Conservation (phyloP, 768 basidiomycete species). For the Pulveroboletus sp. region DNA sequence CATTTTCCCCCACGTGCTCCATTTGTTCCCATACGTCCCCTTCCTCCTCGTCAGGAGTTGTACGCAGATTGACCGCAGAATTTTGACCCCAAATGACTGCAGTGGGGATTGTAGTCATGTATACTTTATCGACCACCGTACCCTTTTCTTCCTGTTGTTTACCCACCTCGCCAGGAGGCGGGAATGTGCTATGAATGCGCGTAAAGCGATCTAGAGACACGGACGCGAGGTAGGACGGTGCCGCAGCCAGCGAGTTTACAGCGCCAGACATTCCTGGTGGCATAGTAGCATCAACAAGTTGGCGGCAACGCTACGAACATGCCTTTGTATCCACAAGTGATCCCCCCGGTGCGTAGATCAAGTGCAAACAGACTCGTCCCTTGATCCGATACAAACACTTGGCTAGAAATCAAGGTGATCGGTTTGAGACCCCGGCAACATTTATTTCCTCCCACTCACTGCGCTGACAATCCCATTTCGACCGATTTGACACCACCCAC, state of each 20-base stretch:
- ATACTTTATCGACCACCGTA: constrained; percentile 59
- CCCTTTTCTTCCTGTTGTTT: constrained; percentile 57
- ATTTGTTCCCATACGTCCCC: constrained; percentile 72
- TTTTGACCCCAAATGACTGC: constrained; percentile 61
- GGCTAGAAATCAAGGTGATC: constrained; percentile 37
- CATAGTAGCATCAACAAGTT: background rate
- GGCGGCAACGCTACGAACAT: background rate
- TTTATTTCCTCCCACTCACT: constrained; percentile 46
- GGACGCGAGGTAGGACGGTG: constrained; percentile 55
- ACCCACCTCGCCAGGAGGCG: constrained; percentile 48
- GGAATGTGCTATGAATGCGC: constrained; percentile 62
- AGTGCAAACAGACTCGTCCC: constrained; percentile 62
- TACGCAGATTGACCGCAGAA: constrained; percentile 16
- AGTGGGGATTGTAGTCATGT: constrained; percentile 60
- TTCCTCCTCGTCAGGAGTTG: constrained; percentile 35
- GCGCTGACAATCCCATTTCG: constrained; percentile 56
- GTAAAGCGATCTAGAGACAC: constrained; percentile 66
- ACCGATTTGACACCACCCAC: constrained; percentile 59
- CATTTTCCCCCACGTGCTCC: constrained; percentile 45
- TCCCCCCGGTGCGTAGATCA: constrained; percentile 66
- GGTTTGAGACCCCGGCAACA: background rate
- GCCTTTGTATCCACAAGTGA: constrained; percentile 71
- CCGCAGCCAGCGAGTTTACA: constrained; percentile 59
- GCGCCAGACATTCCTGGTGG: constrained; percentile 66
- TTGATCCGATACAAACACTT: constrained; percentile 67